Conservation (phyloP, 2,329 filamentous ascomycete genomes). For the Venturiaceae sp. region DNA sequence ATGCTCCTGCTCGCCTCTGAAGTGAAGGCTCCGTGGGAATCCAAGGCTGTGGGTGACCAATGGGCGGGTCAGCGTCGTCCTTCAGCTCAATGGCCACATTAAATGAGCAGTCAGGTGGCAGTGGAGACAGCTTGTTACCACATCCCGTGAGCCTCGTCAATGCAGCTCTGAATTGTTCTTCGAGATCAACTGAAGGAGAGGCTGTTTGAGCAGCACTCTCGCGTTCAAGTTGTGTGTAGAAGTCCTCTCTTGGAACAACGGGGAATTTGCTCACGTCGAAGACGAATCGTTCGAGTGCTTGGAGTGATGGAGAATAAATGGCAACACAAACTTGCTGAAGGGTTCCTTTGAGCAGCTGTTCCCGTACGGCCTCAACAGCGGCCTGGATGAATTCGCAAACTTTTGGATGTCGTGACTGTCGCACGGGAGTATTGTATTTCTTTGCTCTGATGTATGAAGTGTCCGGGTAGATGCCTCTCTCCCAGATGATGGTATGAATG, state of each 20-base stretch:
- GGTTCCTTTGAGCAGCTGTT: constrained; percentile 52
- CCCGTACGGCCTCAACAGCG: constrained; percentile 61
- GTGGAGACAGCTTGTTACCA: constrained; percentile 43
- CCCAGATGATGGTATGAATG: constrained; percentile 78
- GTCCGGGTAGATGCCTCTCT: constrained; percentile 68
- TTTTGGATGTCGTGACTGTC: constrained; percentile 75
- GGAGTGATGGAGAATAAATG: constrained; percentile 41
- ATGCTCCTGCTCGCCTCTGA: constrained; percentile 15
- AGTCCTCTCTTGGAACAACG: constrained; percentile 33
- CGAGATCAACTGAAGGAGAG: constrained; percentile 41
- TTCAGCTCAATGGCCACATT: constrained; percentile 67
- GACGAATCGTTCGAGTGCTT: constrained; percentile 50
- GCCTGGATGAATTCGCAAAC: constrained; percentile 82
- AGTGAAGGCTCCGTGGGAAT: constrained; percentile 46
- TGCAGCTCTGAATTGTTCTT: constrained; percentile 63
- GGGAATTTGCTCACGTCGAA: constrained; percentile 51
- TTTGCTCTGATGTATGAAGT: constrained; percentile 68
- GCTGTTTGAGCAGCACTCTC: neutral
- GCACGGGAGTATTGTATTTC: constrained; percentile 75
- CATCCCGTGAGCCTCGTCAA: constrained; percentile 53
- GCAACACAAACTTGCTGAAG: constrained; percentile 48
- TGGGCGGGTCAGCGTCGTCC: constrained; percentile 41
- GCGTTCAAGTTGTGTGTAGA: constrained; percentile 40
- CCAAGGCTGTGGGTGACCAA: constrained; percentile 47
- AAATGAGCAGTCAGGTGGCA: constrained; percentile 61